Conservation (phyloP, 495 filamentous ascomycete genomes). For the Xylaria nigripes region DNA sequence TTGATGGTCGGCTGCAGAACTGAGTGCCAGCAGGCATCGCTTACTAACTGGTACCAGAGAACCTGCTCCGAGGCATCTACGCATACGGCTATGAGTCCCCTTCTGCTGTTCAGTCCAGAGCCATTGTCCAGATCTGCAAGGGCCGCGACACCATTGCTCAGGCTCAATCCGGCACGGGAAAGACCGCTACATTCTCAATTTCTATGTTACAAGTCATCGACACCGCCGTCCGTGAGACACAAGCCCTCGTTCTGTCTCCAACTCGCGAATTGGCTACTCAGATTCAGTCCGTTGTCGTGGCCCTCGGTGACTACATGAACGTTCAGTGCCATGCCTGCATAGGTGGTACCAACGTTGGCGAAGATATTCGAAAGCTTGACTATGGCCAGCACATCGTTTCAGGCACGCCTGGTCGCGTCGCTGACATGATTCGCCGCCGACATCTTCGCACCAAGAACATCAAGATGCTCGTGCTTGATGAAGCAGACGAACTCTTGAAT, state of each 20-base stretch:
- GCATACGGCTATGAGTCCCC: constrained; percentile 98
- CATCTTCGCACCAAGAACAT: constrained; percentile 88
- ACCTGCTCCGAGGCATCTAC: constrained; percentile 93
- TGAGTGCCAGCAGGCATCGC: neutral
- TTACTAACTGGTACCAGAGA: constrained; percentile 44
- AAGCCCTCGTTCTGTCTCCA: constrained; percentile 93
- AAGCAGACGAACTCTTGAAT: constrained; percentile 86
- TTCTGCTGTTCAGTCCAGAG: constrained; percentile 92
- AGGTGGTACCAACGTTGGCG: constrained; percentile 92
- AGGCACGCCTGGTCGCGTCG: constrained; percentile 90
- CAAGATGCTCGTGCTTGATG: constrained; percentile 98
- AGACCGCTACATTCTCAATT: constrained; percentile 98
- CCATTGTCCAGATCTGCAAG: constrained; percentile 98
- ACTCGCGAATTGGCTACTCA: constrained; percentile 97
- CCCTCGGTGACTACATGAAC: constrained; percentile 98
- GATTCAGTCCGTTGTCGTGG: constrained; percentile 96
- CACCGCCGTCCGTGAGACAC: constrained; percentile 72
- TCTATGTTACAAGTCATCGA: constrained; percentile 93
- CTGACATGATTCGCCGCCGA: constrained; percentile 97
- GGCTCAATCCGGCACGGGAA: constrained; percentile 98
- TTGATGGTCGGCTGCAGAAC: neutral
- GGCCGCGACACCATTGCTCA: constrained; percentile 97
- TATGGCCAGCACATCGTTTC: constrained; percentile 96
- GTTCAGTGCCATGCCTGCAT: constrained; percentile 98
- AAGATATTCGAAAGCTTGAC: constrained; percentile 94